Base-by-base conservation (phyloP, 192 early-diverging fungal species). In the Coemansia asiatica region DNA sequence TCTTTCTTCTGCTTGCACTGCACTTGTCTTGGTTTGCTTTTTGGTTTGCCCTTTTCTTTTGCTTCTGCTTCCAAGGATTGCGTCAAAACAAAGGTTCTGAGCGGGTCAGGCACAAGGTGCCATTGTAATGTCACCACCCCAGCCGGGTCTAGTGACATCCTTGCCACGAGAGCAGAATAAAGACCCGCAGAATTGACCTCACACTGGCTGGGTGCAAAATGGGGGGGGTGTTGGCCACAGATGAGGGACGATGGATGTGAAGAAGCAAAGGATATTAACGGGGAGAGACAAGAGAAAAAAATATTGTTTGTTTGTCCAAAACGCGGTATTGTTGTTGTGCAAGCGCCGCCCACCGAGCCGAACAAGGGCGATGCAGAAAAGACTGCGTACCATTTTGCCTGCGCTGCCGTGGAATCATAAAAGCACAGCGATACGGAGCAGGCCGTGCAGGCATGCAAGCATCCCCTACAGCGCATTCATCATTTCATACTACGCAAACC, bases 91-190 rank as follows among this genome's bases (percentile, higher is more conserved):
- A n/a, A n/a, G n/a, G n/a, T n/a, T n/a, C n/a, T n/a, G n/a, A 33
- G 31, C 4, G 31, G 31, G 31, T 6, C 4, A 33, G 31, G 4
- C 4, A 33, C 3, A 33, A 33, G 31, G 31, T 8, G n/a, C 22
- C 19, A 23, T 50, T 50, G 48, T n/a, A n/a, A n/a, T n/a, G 31
- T 33, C 31, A 33, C 31, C 31, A 8, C 31, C 31, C 31, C 31
- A 3, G 4, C 31, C 31, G 48, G n/a, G 19, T 2, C 21, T n/a
- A 22, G n/a, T 50, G 23, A 50, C 23, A 50, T 15, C n/a, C 46
- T 40, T 60, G 59, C 38, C 44, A 27, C 59, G 44, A 60, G 44
- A 47, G 59, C 23, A 60, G n/a, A n/a, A 3, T 4, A 47, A 60
- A 60, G 19, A 15, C 21, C 38, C 59, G 51, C 27, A 18, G 26